A percentile compares a stretch with the other conserved stretches of the same genome.
These are phyloP conservation scores for Picea sitchensis DNA, from an alignment of 75 land plant genomes.

Conservation along the genomic window DNA sequence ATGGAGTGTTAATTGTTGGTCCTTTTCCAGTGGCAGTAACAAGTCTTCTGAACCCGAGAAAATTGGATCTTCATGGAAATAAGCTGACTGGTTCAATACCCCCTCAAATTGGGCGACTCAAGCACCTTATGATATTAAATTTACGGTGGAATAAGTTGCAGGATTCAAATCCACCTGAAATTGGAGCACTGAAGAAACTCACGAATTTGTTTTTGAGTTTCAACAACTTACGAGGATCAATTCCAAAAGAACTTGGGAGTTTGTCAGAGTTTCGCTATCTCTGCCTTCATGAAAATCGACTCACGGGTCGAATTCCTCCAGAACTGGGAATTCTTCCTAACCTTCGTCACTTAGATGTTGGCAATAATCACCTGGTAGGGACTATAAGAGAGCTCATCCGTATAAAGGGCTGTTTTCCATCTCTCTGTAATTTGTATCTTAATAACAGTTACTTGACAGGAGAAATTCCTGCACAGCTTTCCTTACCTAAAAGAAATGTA, in stretches of 20 bases:
- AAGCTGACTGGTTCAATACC: conserved; percentile 31
- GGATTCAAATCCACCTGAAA: conserved; percentile 84
- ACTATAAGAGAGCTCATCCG: conserved; percentile 86
- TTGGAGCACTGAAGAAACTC: conserved; percentile 76
- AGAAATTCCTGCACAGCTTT: conserved; percentile 76
- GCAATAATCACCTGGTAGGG: conserved; percentile 85
- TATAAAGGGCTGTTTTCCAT: conserved; percentile 71
- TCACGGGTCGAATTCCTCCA: conserved; percentile 75
- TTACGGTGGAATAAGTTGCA: conserved; percentile 94
- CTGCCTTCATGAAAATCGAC: conserved; percentile 83
- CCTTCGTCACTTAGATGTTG: conserved; percentile 78
- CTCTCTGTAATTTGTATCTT: conserved; percentile 78
- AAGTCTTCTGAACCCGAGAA: conserved; percentile 77
- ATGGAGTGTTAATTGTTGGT: conserved; percentile 86
- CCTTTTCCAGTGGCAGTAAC: conserved; percentile 90
- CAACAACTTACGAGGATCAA: conserved; percentile 86
- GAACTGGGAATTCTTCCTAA: conserved; percentile 78
- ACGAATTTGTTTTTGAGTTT: conserved; percentile 86
- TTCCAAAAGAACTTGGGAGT: conserved; percentile 82
- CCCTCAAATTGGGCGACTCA: conserved; percentile 32
- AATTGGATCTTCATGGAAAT: conserved; percentile 54
- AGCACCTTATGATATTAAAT: conserved; percentile 36
- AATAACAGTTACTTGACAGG: conserved; percentile 82
- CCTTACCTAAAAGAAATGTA: conserved; percentile 5
- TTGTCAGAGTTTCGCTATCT: conserved; percentile 81